Evolutionary conservation across 2,329 filamentous ascomycete species (phyloP).

Genomic region (Aureobasidium sp.): DNA sequence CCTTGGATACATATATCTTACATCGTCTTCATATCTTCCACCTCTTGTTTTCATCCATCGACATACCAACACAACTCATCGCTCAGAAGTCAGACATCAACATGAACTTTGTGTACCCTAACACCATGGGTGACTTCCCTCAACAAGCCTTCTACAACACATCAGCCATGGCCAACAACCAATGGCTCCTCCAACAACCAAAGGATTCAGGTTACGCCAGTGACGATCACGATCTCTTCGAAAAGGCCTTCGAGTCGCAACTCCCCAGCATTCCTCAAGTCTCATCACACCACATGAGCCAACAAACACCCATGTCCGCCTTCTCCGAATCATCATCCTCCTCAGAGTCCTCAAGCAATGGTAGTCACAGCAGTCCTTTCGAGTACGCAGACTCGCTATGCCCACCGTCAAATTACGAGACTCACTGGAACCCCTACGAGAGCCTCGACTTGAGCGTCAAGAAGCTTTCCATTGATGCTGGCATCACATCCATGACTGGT

Average conservation of each 20-base stretch:
- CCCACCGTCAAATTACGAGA: neutral
- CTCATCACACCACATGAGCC: neutral
- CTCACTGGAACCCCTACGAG: constrained; percentile 4
- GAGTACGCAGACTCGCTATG: constrained; percentile 11
- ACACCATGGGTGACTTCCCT: neutral
- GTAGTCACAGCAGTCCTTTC: constrained; percentile 1
- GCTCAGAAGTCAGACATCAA: neutral
- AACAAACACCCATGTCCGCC: constrained; percentile 7
- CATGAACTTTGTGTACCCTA: constrained; percentile 3
- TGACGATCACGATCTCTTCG: constrained; percentile 6
- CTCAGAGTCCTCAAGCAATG: neutral
- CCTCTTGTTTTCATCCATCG: neutral
- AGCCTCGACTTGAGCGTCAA: neutral
- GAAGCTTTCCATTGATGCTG: constrained; percentile 6
- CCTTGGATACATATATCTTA: neutral
- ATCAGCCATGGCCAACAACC: neutral
- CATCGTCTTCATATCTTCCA: neutral
- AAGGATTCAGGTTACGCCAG: constrained; percentile 11
- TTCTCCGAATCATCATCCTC: constrained; percentile 6
- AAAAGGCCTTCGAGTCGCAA: constrained; percentile 6
- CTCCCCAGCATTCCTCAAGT: neutral
- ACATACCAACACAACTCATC: neutral
- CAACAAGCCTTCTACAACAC: constrained; percentile 7
- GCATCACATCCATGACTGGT: constrained; percentile 7
- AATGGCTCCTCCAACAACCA: constrained; percentile 13